A percentile compares a stretch with the other conserved stretches of the same genome.
These are phyloP conservation scores for Ceratocystis alfenasii DNA, from an alignment of 2,329 filamentous ascomycete genomes.

Conservation along the genomic window DNA sequence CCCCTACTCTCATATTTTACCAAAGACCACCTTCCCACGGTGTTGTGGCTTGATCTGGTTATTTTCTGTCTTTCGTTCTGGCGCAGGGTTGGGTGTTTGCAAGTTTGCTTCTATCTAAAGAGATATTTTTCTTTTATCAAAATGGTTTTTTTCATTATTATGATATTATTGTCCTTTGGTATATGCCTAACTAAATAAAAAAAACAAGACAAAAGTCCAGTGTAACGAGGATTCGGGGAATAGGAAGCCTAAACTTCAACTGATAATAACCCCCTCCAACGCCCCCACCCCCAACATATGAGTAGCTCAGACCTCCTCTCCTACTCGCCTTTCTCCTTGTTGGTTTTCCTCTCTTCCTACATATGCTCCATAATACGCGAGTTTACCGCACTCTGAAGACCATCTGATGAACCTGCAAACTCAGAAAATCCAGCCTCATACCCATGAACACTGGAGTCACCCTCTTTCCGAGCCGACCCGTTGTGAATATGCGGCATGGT, in stretches of 20 bases:
- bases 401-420: slow-evolving; percentile 42
- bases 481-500: slow-evolving; percentile 41
- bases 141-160: slow-evolving; percentile 21
- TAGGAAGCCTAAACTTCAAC: neutral
- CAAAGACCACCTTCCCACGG: neutral
- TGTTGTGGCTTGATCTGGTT: slow-evolving; percentile 11
- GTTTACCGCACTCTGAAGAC: slow-evolving; percentile 72
- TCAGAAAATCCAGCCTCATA: slow-evolving; percentile 36
- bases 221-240: neutral
- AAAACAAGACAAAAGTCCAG: no score
- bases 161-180: neutral
- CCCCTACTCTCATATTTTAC: neutral
- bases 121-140: slow-evolving; percentile 10
- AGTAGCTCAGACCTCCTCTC: neutral
- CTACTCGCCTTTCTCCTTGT: no score
- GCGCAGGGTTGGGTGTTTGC: slow-evolving; percentile 19
- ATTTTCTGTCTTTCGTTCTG: slow-evolving; percentile 17
- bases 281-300: no score
- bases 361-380: slow-evolving; percentile 77
- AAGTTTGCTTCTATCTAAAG: slow-evolving; percentile 17
- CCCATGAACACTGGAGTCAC: slow-evolving; percentile 31
- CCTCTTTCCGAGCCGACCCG: slow-evolving; percentile 31
- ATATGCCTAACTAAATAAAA: neutral
- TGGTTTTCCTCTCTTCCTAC: slow-evolving; percentile 33
- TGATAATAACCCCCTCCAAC: neutral